Base-by-base conservation (phyloP, 768 basidiomycete genomes). In the Chiua virens region DNA sequence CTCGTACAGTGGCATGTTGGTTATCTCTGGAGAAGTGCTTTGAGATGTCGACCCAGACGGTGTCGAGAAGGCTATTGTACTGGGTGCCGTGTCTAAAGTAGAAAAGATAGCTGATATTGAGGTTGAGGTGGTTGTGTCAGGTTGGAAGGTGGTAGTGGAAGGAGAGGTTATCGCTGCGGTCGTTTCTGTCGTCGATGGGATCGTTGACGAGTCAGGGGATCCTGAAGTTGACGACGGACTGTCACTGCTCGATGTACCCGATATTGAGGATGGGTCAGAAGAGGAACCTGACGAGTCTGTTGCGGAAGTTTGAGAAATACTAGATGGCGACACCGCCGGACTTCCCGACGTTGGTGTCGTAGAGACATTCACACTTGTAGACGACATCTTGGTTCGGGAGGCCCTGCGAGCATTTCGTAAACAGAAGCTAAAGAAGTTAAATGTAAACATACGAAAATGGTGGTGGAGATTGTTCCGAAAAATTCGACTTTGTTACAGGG, bases 361-460 rank as follows among this genome's bases (percentile, higher is more conserved):
- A 45, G 54, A 46, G 36, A 55, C 37, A 25, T 53, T 45, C 41
- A 51, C 28, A 34, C 41, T 50, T 35, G 63, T 47, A 23, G 17
- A 35, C 17, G 58, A 14, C 51, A 62, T 59, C 20, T 54, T 37
- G 20, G 49, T 45, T 39, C 47, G 48, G 37, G 38, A 42, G 44
- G 39, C 47, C 43, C 62, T 53, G 61, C 27, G 40, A 45, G 56
- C 32, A 57, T 42, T 51, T 69, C 49, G 56, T 49, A 53, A 36
- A 45, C 21, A 56, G 23, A 42, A 43, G 37, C 30, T 22, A 36
- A 30, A 25, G 47, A 49, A 49, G 27, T 25, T 47, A 35, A 27
- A 50, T 34, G 14, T 47, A 40, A 39, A 66, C 69, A 63, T 50
- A 71, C 68, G 49, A 52, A 40, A 58, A 55, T 42, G 53, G 28